Conservation (phyloP, 495 filamentous ascomycete genomes). For the Sordaria brevicollis region DNA sequence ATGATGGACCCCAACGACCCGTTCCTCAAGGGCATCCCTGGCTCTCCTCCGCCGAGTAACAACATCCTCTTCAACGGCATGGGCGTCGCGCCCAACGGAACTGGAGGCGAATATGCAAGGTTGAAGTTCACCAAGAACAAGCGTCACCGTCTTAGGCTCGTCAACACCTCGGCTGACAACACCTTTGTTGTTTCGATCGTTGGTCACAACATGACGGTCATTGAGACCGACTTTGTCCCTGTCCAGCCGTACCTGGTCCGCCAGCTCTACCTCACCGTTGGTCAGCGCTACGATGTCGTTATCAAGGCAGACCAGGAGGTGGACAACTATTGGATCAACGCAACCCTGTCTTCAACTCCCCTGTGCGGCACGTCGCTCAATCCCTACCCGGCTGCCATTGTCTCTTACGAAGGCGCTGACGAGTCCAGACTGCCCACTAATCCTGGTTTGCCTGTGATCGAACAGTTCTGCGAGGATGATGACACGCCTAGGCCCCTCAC, state of each 20-base stretch:
- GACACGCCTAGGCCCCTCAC: neutral
- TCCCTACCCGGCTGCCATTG: slow-evolving; percentile 8
- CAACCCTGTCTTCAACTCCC: neutral
- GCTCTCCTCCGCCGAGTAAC: slow-evolving; percentile 4
- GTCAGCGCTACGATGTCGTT: slow-evolving; percentile 57
- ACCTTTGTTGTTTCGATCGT: slow-evolving; percentile 23
- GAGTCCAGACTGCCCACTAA: slow-evolving; percentile 2
- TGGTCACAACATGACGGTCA: slow-evolving; percentile 34
- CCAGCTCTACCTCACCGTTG: slow-evolving; percentile 44
- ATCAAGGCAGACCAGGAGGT: slow-evolving; percentile 40
- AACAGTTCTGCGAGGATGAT: slow-evolving; percentile 6
- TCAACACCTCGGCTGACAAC: slow-evolving; percentile 37
- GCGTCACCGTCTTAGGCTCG: slow-evolving; percentile 34
- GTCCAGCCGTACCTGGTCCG: slow-evolving; percentile 30
- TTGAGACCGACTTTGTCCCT: slow-evolving; percentile 32
- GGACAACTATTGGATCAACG: slow-evolving; percentile 41
- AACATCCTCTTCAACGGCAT: slow-evolving; percentile 26
- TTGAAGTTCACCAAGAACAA: slow-evolving; percentile 22
- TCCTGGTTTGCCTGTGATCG: neutral
- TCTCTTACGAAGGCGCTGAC: slow-evolving; percentile 2
- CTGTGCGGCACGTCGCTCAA: neutral
- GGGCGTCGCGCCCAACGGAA: slow-evolving; percentile 18
- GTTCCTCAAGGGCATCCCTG: slow-evolving; percentile 16
- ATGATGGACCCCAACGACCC: slow-evolving; percentile 33
- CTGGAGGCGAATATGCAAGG: slow-evolving; percentile 8